A percentile compares a stretch with the other conserved stretches of the same genome.
Evolutionary conservation across 257 asterid genomes (phyloP).

Genomic region (Galeopsis tetrahit): DNA sequence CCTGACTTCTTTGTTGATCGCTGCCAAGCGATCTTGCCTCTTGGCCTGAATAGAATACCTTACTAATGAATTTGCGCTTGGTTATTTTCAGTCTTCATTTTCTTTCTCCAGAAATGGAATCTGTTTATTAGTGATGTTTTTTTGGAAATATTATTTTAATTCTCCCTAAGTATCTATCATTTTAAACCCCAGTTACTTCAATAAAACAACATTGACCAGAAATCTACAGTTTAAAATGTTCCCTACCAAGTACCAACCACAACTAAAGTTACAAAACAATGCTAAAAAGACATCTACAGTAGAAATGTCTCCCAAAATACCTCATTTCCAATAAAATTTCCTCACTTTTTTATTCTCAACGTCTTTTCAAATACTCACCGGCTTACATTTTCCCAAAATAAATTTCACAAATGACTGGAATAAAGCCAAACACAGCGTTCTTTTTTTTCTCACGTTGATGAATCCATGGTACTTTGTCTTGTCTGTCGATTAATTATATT

Average conservation of each 20-base stretch:
- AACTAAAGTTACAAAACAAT: not conserved
- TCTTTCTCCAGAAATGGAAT: not conserved
- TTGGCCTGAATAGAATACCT: not conserved
- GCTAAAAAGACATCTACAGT: not conserved
- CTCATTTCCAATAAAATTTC: not conserved
- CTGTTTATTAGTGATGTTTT: not conserved
- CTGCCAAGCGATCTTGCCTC: not conserved
- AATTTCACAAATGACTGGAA: not conserved
- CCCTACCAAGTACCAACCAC: not conserved
- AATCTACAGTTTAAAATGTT: not conserved
- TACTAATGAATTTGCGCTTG: too few relatives aligned
- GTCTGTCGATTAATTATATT: constrained; percentile 7
- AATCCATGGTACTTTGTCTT: not conserved
- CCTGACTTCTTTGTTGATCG: too few relatives aligned
- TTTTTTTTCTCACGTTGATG: not conserved
- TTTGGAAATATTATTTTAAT: not conserved
- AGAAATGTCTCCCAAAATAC: not conserved
- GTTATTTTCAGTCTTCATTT: not conserved
- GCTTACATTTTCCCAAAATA: not conserved
- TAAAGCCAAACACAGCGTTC: not conserved
- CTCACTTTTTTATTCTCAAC: not conserved
- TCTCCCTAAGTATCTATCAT: not conserved
- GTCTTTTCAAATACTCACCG: not conserved
- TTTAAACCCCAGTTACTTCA: not conserved
- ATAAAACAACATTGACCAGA: not conserved